These are phyloP conservation scores for Monosporozyma aerobia DNA, from an alignment of 805 yeast species.

Conservation along the genomic window DNA sequence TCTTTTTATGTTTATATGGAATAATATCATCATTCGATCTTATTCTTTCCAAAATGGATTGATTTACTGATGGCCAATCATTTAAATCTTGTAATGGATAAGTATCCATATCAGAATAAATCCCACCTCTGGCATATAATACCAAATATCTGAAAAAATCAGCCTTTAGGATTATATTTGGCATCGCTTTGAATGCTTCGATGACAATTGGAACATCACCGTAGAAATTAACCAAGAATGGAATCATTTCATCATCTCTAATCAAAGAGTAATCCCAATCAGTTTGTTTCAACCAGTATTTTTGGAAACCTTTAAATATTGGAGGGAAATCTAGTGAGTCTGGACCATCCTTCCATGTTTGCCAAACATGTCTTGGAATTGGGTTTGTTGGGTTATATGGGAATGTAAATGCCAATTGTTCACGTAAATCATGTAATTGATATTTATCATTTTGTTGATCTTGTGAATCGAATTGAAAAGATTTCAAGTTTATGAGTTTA, in stretches of 20 bases:
- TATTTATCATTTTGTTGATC: background rate
- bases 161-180: constrained; percentile 75
- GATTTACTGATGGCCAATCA: constrained; percentile 58
- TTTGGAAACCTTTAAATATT: constrained; percentile 39
- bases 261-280: constrained; percentile 59
- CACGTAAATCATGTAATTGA: constrained; percentile 16
- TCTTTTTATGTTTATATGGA: background rate
- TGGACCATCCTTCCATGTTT: constrained; percentile 76
- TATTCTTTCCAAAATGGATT: background rate
- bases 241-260: constrained; percentile 57
- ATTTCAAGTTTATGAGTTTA: constrained; percentile 13
- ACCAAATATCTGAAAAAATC: constrained; percentile 89
- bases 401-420: constrained; percentile 55
- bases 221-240: constrained; percentile 48
- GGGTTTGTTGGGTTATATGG: constrained; percentile 61
- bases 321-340: constrained; percentile 50
- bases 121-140: constrained; percentile 84
- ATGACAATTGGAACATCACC: constrained; percentile 67
- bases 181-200: constrained; percentile 67
- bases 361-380: constrained; percentile 83
- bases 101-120: constrained; percentile 89
- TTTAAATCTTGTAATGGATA: constrained; percentile 59
- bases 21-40: background rate
- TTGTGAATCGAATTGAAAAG: background rate
- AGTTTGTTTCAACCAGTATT: constrained; percentile 44